Evolutionary conservation across 1,139 yeast species (phyloP).

Genomic region (Debaryomycetaceae sp.): DNA sequence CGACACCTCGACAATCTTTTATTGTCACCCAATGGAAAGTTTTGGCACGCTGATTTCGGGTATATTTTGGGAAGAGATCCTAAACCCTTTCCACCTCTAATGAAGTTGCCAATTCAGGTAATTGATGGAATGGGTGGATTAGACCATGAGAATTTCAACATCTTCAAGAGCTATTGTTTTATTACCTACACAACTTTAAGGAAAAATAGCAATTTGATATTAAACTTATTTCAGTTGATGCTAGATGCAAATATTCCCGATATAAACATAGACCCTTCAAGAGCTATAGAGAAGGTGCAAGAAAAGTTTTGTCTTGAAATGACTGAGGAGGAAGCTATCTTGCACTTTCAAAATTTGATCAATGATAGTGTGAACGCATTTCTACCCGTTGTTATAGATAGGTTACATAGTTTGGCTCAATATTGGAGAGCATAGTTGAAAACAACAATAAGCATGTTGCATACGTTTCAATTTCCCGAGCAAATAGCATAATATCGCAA

Average conservation of each 20-base stretch:
- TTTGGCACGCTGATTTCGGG: slow-evolving; percentile 97
- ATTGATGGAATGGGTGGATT: slow-evolving; percentile 98
- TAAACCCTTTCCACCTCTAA: slow-evolving; percentile 96
- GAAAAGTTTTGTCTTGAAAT: slow-evolving; percentile 91
- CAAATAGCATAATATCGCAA: too few relatives aligned
- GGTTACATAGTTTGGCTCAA: slow-evolving; percentile 92
- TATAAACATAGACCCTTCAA: slow-evolving; percentile 67
- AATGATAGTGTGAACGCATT: slow-evolving; percentile 93
- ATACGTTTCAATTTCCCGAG: too few relatives aligned
- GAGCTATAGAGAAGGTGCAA: slow-evolving; percentile 83
- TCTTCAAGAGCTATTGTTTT: slow-evolving; percentile 89
- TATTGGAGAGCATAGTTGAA: slow-evolving; percentile 80
- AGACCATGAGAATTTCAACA: slow-evolving; percentile 75
- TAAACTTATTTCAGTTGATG: slow-evolving; percentile 92
- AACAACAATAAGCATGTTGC: too few relatives aligned
- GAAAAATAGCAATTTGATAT: slow-evolving; percentile 82
- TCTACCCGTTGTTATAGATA: slow-evolving; percentile 90
- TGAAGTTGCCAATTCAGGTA: slow-evolving; percentile 95
- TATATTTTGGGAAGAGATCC: slow-evolving; percentile 96
- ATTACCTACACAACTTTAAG: slow-evolving; percentile 89
- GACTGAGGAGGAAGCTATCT: slow-evolving; percentile 93
- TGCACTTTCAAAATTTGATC: slow-evolving; percentile 89
- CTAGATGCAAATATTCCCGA: slow-evolving; percentile 90
- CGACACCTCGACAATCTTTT: slow-evolving; percentile 90
- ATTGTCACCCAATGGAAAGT: slow-evolving; percentile 70